Base-by-base conservation (phyloP, 129 eudicot genomes). In the Helianthus tuberosus region DNA sequence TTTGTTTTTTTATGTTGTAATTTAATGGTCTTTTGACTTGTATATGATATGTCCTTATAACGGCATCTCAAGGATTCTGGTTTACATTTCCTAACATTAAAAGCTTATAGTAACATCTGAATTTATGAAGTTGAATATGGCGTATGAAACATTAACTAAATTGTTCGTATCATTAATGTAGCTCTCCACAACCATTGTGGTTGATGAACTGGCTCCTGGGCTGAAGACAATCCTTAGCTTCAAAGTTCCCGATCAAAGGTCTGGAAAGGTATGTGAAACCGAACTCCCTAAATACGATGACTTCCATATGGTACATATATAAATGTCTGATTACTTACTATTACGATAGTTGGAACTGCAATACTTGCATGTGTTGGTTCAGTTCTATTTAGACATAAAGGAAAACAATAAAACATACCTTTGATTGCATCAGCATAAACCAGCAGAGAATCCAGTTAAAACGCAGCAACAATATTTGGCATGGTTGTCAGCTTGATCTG, bases 131-230 rank as follows among this genome's bases (percentile, higher is more conserved):
- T 57, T 57, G 14, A 23, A 23, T 57, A 8, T 23, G 38, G 6
- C 2, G 5, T 57, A n/a, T 11, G 6, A 23, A 57, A 23, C 6
- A 8, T 57, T 9, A 23, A 57, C 63, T 57, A 23, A 3, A 10
- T 58, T 58, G 38, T 58, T 58, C 25, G 39, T 66, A 60, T 60
- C 11, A 47, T 58, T 58, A 6, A 6, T 74, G 72, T 70, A 91
- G 97, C 82, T 91, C 73, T 81, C 72, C 71, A 88, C 97, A 11
- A 91, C 91, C 64, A 80, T 88, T 61, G 88, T 91, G 11, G 74
- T 88, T 53, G 91, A 91, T 76, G 95, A 91, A 64, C 83, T 89
- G 77, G 91, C 97, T 17, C 97, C 97, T 36, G 95, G 97, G 44
- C 84, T 88, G 82, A 91, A 88, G 89, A 77, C 97, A 4, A 88